Evolutionary conservation across 2,329 filamentous ascomycete genomes (phyloP).

Genomic region (Aureobasidium sp.): DNA sequence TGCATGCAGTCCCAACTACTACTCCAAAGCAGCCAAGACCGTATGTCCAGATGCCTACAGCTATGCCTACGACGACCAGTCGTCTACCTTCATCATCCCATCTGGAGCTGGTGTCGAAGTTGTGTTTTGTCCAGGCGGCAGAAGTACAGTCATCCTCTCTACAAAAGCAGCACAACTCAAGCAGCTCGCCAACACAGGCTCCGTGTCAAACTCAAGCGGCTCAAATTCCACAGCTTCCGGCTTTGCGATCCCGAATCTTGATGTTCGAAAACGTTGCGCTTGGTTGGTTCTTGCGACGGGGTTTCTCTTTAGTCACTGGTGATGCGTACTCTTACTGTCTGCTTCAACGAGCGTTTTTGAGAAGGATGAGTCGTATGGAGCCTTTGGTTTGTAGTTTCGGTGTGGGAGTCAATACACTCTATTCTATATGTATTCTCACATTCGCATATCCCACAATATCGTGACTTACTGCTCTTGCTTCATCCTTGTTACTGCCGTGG

Average conservation of each 20-base stretch:
- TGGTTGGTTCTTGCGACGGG: neutral
- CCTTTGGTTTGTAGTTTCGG: neutral
- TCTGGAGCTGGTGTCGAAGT: conserved; percentile 70
- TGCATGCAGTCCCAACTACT: conserved; percentile 59
- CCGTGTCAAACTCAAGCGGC: conserved; percentile 19
- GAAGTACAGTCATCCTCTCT: conserved; percentile 43
- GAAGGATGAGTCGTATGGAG: neutral
- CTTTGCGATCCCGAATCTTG: conserved; percentile 19
- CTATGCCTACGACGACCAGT: conserved; percentile 56
- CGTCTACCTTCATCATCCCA: conserved; percentile 51
- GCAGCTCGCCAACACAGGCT: conserved; percentile 19
- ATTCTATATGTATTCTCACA: neutral
- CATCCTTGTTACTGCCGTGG: no score
- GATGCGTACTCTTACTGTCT: neutral
- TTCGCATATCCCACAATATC: neutral
- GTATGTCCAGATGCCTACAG: conserved; percentile 82
- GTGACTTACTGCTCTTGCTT: neutral
- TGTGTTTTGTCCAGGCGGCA: conserved; percentile 62
- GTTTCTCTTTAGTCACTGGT: neutral
- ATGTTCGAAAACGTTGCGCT: conserved; percentile 12
- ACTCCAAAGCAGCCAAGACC: conserved; percentile 62
- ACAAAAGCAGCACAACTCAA: conserved; percentile 30
- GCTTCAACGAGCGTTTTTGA: neutral
- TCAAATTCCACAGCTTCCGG: conserved; percentile 15
- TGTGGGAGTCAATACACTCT: neutral